A percentile compares a stretch with the other conserved stretches of the same genome.
Conservation (phyloP, 208 protist genomes). For the Acanthamoeba pearcei region DNA sequence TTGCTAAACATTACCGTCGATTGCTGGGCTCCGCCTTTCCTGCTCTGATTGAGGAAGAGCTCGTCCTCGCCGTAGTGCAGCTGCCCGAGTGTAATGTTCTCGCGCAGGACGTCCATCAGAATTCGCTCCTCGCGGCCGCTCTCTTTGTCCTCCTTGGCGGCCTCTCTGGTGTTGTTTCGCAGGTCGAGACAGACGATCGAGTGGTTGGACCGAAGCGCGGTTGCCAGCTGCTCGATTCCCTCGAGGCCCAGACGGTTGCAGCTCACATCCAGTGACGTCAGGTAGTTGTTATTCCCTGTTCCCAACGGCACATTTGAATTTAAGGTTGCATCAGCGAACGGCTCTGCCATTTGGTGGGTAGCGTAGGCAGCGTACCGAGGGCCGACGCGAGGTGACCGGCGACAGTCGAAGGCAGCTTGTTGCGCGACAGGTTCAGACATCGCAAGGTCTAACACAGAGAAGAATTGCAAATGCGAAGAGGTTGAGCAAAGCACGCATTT, state of each 20-base stretch:
- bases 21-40: not conserved
- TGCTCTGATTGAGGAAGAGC: not conserved
- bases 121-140: not conserved
- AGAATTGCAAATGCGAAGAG: not conserved
- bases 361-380: not conserved
- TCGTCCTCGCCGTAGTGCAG: slow-evolving; percentile 35
- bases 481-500: not conserved
- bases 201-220: slow-evolving; percentile 38
- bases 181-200: slow-evolving; percentile 28
- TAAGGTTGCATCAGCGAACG: not conserved
- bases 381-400: not conserved
- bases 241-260: slow-evolving; percentile 28
- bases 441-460: not conserved
- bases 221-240: not conserved
- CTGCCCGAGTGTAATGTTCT: slow-evolving; percentile 46
- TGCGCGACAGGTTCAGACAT: slow-evolving; percentile 11
- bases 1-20: not conserved
- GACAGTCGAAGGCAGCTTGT: slow-evolving; percentile 39
- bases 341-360: not conserved
- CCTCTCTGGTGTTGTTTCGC: slow-evolving; percentile 3
- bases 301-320: not conserved
- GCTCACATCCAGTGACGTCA: slow-evolving; percentile 47
- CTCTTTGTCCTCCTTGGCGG: not conserved
- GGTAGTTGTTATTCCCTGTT: slow-evolving; percentile 10
- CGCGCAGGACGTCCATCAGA: slow-evolving; percentile 33